Base-by-base conservation (phyloP, 352 stramenopile species). In the Globisporangium recalcitrans region DNA sequence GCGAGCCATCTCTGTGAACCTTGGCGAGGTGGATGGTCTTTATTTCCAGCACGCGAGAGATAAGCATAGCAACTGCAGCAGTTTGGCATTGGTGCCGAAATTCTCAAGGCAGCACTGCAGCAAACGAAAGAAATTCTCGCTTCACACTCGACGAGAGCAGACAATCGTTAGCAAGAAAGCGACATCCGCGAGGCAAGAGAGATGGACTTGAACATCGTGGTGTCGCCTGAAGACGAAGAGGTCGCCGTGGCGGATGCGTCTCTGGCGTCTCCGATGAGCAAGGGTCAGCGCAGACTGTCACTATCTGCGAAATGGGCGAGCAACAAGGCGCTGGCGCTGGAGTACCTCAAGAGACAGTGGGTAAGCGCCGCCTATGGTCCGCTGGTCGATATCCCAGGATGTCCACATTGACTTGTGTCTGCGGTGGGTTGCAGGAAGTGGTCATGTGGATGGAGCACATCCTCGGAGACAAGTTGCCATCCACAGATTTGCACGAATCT, bases 371-470 rank as follows among this genome's bases (percentile, higher is more conserved):
- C 4, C 9, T 24, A 21, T 11, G 16, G 5, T 16, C 22, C 6
- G 9, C 5, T 46, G 16, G 8, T 4, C 38, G 3, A 3, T 22
- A 16, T 22, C 22, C 4, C 38, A 46, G 16, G 38, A 6, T 21
- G 0, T 46, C 16, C 3, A 16, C 10, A 16, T 7, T 46, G 38
- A 22, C 38, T 46, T n/a, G n/a, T n/a, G n/a, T n/a, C n/a, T n/a
- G n/a, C n/a, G n/a, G n/a, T n/a, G n/a, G n/a, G n/a, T n/a, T n/a
- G 31, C 49, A 92, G 83, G 80, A 89, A 54, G 67, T 85, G 54
- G 79, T 93, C 52, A 46, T 80, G 26, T 91, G 83, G 81, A 88
- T 91, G 42, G 81, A 91, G 49, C 74, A 69, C n/a, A 77, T 90
- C 16, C 56, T 93, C 0, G 78, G 82, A 4, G 70, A 67, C 22